Conservation (phyloP, 1,139 yeast genomes). For the Debaryomyces subglobosus region DNA sequence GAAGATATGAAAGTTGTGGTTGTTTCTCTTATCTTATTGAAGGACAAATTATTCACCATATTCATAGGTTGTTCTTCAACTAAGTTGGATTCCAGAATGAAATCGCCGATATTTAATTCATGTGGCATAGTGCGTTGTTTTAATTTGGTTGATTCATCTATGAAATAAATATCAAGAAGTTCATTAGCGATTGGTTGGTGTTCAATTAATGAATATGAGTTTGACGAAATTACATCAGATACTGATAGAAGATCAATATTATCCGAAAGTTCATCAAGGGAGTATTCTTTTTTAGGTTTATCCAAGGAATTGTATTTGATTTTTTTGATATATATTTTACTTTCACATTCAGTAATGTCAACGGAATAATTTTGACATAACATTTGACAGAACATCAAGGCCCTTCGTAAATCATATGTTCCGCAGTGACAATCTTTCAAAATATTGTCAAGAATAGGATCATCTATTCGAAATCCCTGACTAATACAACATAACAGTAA, state of each 20-base stretch:
- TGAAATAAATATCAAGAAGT: constrained; percentile 33
- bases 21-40: constrained; percentile 19
- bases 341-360: not conserved
- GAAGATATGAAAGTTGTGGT: constrained; percentile 28
- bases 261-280: constrained; percentile 15
- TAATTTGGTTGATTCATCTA: constrained; percentile 28
- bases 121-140: constrained; percentile 29
- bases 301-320: constrained; percentile 1
- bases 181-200: constrained; percentile 43
- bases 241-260: constrained; percentile 39
- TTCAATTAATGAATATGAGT: constrained; percentile 38
- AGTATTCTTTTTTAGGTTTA: constrained; percentile 1
- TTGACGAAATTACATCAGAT: constrained; percentile 38
- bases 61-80: constrained; percentile 5
- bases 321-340: not conserved
- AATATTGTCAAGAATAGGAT: constrained; percentile 33
- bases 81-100: constrained; percentile 13
- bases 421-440: constrained; percentile 23
- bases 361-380: constrained; percentile 43
- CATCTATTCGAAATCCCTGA: constrained; percentile 41
- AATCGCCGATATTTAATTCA: constrained; percentile 41
- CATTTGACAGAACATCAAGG: constrained; percentile 59
- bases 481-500: constrained; percentile 44
- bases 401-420: constrained; percentile 56
- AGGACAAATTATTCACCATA: constrained; percentile 11